Base-by-base conservation (phyloP, 2,329 filamentous ascomycete genomes). In the Trichoderma aggressivum region DNA sequence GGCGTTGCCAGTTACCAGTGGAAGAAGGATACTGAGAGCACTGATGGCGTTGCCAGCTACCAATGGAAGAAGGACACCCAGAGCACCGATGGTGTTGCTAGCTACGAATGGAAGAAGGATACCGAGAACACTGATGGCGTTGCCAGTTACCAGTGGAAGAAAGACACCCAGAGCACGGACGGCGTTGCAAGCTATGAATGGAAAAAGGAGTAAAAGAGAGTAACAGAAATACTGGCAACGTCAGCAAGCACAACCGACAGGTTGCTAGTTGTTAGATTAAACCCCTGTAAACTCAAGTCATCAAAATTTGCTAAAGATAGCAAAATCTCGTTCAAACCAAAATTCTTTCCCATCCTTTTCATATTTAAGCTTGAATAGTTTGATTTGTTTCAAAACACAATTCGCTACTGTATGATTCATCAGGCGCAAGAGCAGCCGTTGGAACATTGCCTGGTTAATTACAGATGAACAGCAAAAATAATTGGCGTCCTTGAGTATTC, bases 241-340 rank as follows among this genome's bases (percentile, higher is more conserved):
- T n/a, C 2, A n/a, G 3, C 16, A n/a, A 43, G 18, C 10, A 43
- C 16, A 43, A n/a, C n/a, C n/a, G 18, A n/a, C 0, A 43, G 39
- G 65, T 36, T 32, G 56, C 65, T n/a, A 68, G 24, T 26, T 60
- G 26, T 7, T 10, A 68, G n/a, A 50, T 21, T 21, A n/a, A 50
- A 10, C n/a, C 21, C 11, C 8, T 50, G n/a, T 50, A 21, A 21
- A 50, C n/a, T 68, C 55, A 56, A 68, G 92, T 58, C 10, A n/a
- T 30, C n/a, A 93, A 75, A 82, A 89, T 10, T 76, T n/a, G n/a
- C 10, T 21, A 50, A 50, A 58, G 39, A 30, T 4, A 28, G 55
- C 6, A 32, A n/a, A 58, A 12, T 7, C 8, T 97, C 78, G 92
- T 97, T 73, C 87, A 70, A 88, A 80, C 71, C 2, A 18, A 5